Base-by-base conservation (phyloP, 2,329 filamentous ascomycete species). In the Arthrinium puccinioides region DNA sequence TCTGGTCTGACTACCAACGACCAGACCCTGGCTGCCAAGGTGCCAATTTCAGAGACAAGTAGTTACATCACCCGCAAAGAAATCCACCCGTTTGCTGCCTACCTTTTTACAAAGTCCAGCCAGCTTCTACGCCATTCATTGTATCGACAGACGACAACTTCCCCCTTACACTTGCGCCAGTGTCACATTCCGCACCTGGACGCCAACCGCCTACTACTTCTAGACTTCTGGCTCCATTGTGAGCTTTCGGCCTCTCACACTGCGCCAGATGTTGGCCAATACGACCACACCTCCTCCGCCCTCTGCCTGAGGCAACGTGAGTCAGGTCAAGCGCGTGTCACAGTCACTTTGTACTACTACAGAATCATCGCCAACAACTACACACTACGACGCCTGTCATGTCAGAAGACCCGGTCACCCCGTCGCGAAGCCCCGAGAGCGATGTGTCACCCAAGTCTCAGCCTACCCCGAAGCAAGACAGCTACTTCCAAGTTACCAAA, bases 271-370 rank as follows among this genome's bases (percentile, higher is more conserved):
- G 62, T 57, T 47, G 51, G 51, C 50, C 46, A 36, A 50, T 50
- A 53, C 53, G 44, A 53, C 47, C 48, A 54, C 58, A 52, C 61
- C 58, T 61, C 56, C 60, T 62, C 62, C 59, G 61, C 60, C 61
- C 62, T 64, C 61, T 52, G 43, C 44, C 45, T 49, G 62, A 64
- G 63, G 61, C 56, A 59, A 57, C 55, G 53, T 53, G 55, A 61
- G 36, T 33, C 27, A 57, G 56, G 55, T 54, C 53, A 16, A 52
- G 49, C 40, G 42, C 38, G 38, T 31, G 46, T 42, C 42, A 34
- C 37, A 42, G 20, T 18, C 31, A 31, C 32, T 28, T 27, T 18
- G 27, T 18, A 32, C 27, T 32, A 10, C 27, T 21, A 23, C 21
- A 7, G 10, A 6, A 37, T 32, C 36, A n/a, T 15, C 21, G 10